Evolutionary conservation across 2,329 filamentous ascomycete species (phyloP).

Genomic region (Ceratocystis albifundus): DNA sequence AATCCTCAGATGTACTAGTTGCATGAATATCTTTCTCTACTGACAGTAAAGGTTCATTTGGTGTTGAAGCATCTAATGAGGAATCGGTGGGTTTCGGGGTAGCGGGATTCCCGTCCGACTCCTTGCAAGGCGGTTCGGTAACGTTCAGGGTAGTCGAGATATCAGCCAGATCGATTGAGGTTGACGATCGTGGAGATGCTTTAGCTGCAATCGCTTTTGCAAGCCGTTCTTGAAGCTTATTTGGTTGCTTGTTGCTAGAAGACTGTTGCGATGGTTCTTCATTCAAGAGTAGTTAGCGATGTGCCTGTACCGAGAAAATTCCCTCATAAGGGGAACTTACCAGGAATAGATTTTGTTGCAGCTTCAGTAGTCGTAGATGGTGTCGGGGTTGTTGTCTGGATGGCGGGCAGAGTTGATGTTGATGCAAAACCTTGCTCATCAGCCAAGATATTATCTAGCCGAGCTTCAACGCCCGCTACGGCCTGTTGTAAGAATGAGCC

Average conservation of each 20-base stretch:
- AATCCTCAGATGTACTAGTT: too few relatives aligned
- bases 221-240: constrained; percentile 77
- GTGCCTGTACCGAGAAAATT: too few relatives aligned
- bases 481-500: constrained; percentile 76
- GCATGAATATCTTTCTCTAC: too few relatives aligned
- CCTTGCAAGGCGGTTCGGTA: too few relatives aligned
- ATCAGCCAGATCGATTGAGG: not conserved
- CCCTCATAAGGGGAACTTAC: not conserved
- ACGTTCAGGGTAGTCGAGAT: not conserved
- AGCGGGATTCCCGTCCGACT: too few relatives aligned
- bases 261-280: constrained; percentile 38
- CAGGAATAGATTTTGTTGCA: not conserved
- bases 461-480: constrained; percentile 85
- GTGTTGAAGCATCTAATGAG: too few relatives aligned
- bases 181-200: constrained; percentile 19
- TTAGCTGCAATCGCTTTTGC: constrained; percentile 77
- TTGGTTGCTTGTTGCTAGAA: constrained; percentile 56
- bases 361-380: not conserved
- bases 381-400: not conserved
- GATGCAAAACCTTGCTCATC: constrained; percentile 50
- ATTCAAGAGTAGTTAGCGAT: constrained; percentile 2
- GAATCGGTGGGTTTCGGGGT: too few relatives aligned
- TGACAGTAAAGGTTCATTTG: too few relatives aligned
- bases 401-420: not conserved
- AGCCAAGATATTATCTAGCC: constrained; percentile 79